Evolutionary conservation across 768 basidiomycete genomes (phyloP).

Genomic region (Russula sp.): DNA sequence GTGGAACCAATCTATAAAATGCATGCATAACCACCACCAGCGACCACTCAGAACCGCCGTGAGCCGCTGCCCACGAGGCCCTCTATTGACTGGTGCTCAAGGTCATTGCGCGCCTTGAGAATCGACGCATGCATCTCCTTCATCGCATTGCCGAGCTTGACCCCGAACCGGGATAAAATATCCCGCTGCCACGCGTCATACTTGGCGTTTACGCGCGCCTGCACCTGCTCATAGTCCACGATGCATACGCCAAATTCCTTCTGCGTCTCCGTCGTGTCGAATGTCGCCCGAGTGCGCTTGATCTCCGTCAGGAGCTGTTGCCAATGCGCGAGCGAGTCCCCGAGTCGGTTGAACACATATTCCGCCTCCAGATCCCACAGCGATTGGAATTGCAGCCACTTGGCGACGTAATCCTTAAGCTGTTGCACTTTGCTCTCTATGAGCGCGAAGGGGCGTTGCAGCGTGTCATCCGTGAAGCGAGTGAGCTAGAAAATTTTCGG

Average conservation of each 20-base stretch:
- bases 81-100: slow-evolving; percentile 96
- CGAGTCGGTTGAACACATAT: slow-evolving; percentile 92
- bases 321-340: slow-evolving; percentile 92
- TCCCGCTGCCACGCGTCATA: slow-evolving; percentile 98
- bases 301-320: slow-evolving; percentile 95
- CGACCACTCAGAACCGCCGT: slow-evolving; percentile 51
- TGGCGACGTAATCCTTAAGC: slow-evolving; percentile 86
- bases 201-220: slow-evolving; percentile 95
- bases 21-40: not conserved
- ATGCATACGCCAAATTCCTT: slow-evolving; percentile 90
- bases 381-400: slow-evolving; percentile 99
- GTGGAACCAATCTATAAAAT: not conserved
- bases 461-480: slow-evolving; percentile 64
- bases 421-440: slow-evolving; percentile 87
- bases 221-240: slow-evolving; percentile 97
- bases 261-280: slow-evolving; percentile 93
- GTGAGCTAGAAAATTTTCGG: slow-evolving; percentile 52
- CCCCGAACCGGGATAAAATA: slow-evolving; percentile 86
- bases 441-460: slow-evolving; percentile 78
- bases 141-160: slow-evolving; percentile 92
- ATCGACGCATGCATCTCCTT: slow-evolving; percentile 96
- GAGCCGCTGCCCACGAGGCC: slow-evolving; percentile 57
- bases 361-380: slow-evolving; percentile 98
- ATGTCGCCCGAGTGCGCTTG: slow-evolving; percentile 93
- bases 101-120: slow-evolving; percentile 88